A percentile compares a stretch with the other conserved stretches of the same genome.
These are phyloP conservation scores for Fusarium setosum DNA, from an alignment of 2,329 filamentous ascomycete genomes.

Conservation along the genomic window DNA sequence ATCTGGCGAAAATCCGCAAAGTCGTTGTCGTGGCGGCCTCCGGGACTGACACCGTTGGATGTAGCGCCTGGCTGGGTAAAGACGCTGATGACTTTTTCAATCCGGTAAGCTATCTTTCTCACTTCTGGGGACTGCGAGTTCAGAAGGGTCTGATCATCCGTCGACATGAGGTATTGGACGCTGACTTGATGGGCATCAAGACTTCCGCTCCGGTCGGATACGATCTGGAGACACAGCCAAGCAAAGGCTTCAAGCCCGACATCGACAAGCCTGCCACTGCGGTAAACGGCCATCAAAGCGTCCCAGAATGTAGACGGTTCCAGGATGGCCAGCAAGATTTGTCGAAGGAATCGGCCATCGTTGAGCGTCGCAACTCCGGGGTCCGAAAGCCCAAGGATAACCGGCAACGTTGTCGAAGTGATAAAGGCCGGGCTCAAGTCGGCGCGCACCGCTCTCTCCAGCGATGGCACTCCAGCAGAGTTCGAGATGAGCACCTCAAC, in stretches of 20 bases:
- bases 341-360: conserved; percentile 32
- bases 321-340: conserved; percentile 57
- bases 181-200: conserved; percentile 18
- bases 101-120: conserved; percentile 47
- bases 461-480: conserved; percentile 30
- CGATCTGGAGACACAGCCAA: conserved; percentile 62
- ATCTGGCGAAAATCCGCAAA: conserved; percentile 70
- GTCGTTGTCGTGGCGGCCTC: conserved; percentile 82
- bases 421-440: conserved; percentile 46
- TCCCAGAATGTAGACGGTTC: conserved; percentile 68
- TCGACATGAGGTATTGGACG: conserved; percentile 41
- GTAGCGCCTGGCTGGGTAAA: conserved; percentile 17
- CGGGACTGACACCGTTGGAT: conserved; percentile 53
- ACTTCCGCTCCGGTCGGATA: conserved; percentile 33
- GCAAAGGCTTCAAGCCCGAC: conserved; percentile 52
- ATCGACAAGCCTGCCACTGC: conserved; percentile 45
- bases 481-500: conserved; percentile 44
- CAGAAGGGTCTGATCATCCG: conserved; percentile 41
- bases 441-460: conserved; percentile 41
- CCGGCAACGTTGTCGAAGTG: conserved; percentile 18
- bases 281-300: conserved; percentile 51
- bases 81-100: conserved; percentile 51
- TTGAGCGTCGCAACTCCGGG: conserved; percentile 29
- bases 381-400: conserved; percentile 20
- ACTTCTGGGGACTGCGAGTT: conserved; percentile 37